A percentile compares a stretch with the other conserved stretches of the same genome.
Evolutionary conservation across 192 early-diverging fungal species (phyloP).

Genomic region (Mortierella alpina): DNA sequence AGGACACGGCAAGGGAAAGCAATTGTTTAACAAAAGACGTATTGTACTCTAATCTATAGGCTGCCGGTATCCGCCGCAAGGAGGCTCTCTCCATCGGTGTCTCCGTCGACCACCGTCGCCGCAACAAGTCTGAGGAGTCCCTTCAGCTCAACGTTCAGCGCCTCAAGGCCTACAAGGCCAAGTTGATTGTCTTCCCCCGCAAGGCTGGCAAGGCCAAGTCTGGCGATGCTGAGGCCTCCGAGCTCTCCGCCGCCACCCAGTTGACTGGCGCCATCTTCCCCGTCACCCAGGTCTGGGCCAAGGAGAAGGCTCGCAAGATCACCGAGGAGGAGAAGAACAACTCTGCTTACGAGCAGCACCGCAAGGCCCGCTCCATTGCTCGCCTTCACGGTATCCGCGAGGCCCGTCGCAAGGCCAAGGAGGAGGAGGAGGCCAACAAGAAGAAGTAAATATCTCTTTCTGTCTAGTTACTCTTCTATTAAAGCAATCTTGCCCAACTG

Average conservation of each 20-base stretch:
- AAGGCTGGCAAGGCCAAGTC: conserved; percentile 91
- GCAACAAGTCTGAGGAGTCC: conserved; percentile 96
- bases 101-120: conserved; percentile 95
- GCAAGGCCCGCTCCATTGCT: conserved; percentile 81
- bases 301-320: conserved; percentile 40
- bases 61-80: conserved; percentile 92
- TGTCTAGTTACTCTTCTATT: conserved; percentile 13
- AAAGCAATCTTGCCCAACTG: conserved; percentile 26
- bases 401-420: conserved; percentile 81
- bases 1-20: background rate
- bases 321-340: conserved; percentile 63
- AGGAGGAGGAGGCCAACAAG: conserved; percentile 85
- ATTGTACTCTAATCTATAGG: conserved; percentile 57
- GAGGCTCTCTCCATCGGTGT: conserved; percentile 95
- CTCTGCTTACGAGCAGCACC: conserved; percentile 78
- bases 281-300: conserved; percentile 67
- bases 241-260: conserved; percentile 71
- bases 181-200: conserved; percentile 97
- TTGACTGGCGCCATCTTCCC: conserved; percentile 74
- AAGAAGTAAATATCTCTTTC: conserved; percentile 62
- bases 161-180: conserved; percentile 92
- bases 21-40: background rate
- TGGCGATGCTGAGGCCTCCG: conserved; percentile 72
- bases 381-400: conserved; percentile 83
- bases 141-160: conserved; percentile 93